Percentiles rank a stretch among this genome's conserved stretches.
Evolutionary conservation across 352 stramenopile genomes (phyloP).

Genomic region (Phytophthora litchii): DNA sequence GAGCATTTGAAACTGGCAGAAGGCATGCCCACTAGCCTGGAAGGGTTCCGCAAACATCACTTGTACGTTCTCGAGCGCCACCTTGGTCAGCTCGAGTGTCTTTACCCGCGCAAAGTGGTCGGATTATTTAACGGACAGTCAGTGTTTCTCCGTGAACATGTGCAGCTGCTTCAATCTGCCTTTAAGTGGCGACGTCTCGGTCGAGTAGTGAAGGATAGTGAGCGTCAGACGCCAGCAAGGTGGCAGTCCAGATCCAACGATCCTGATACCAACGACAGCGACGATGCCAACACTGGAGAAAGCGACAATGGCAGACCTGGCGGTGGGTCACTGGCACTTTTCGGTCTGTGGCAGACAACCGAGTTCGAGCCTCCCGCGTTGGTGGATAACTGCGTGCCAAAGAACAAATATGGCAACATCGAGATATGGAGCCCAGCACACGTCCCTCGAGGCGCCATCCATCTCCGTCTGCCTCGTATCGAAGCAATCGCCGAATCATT

Average conservation of each 20-base stretch:
- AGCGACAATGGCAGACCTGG: neutral
- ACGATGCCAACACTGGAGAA: constrained; percentile 8
- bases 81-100: constrained; percentile 60
- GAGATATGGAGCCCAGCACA: constrained; percentile 84
- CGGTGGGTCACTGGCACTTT: constrained; percentile 45
- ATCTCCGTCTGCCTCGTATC: constrained; percentile 70
- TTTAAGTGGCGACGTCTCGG: constrained; percentile 78
- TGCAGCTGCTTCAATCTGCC: constrained; percentile 60
- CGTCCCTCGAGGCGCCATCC: constrained; percentile 59
- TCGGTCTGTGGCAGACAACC: constrained; percentile 81
- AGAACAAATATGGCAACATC: constrained; percentile 89
- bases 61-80: constrained; percentile 82
- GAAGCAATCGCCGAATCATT: constrained; percentile 67
- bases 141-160: constrained; percentile 69
- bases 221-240: constrained; percentile 63
- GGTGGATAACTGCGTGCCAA: constrained; percentile 70
- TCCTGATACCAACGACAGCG: constrained; percentile 18
- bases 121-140: constrained; percentile 80
- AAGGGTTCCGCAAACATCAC: constrained; percentile 81
- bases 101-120: constrained; percentile 72
- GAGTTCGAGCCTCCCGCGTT: constrained; percentile 54
- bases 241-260: constrained; percentile 38
- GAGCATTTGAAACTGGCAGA: constrained; percentile 51
- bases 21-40: constrained; percentile 76
- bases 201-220: constrained; percentile 58